These are phyloP conservation scores for Cytospora leucostoma DNA, from an alignment of 2,329 filamentous ascomycete species.

Conservation along the genomic window DNA sequence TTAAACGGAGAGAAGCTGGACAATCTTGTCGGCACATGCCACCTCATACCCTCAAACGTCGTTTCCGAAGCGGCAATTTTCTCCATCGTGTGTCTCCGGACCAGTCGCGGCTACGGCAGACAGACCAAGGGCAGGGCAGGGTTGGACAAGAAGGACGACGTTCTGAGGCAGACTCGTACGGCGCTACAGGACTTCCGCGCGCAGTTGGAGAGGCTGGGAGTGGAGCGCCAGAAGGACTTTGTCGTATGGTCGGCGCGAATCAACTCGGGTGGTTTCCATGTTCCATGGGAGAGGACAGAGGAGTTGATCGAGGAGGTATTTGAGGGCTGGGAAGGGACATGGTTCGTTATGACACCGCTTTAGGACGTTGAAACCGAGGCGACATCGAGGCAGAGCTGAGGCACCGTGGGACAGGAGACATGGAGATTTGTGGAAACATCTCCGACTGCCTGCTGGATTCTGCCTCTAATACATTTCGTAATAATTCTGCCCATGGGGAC, in stretches of 20 bases:
- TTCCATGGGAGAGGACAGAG: slow-evolving; percentile 31
- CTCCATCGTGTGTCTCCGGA: slow-evolving; percentile 32
- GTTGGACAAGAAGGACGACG: slow-evolving; percentile 23
- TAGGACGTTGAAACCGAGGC: background rate
- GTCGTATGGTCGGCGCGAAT: slow-evolving; percentile 32
- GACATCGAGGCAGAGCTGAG: background rate
- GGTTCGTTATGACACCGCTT: slow-evolving; percentile 6
- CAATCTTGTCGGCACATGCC: slow-evolving; percentile 33
- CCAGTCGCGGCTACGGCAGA: slow-evolving; percentile 31
- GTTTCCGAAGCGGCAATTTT: slow-evolving; percentile 30
- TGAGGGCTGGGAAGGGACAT: slow-evolving; percentile 2
- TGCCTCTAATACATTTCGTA: too few relatives aligned
- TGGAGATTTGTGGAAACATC: too few relatives aligned
- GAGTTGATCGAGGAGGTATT: slow-evolving; percentile 10
- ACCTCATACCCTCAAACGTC: slow-evolving; percentile 37
- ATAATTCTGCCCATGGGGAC: too few relatives aligned
- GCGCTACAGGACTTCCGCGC: slow-evolving; percentile 28
- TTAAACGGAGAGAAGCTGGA: slow-evolving; percentile 28
- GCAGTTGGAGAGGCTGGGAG: slow-evolving; percentile 27
- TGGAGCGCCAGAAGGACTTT: slow-evolving; percentile 1
- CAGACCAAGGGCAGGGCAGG: slow-evolving; percentile 27
- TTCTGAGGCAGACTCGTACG: slow-evolving; percentile 29
- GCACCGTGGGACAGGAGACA: background rate
- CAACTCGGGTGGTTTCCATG: slow-evolving; percentile 32
- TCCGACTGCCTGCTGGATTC: too few relatives aligned